These are phyloP conservation scores for Cryptosporidium ubiquitum DNA, from an alignment of 169 alveolate genomes.

Conservation along the genomic window DNA sequence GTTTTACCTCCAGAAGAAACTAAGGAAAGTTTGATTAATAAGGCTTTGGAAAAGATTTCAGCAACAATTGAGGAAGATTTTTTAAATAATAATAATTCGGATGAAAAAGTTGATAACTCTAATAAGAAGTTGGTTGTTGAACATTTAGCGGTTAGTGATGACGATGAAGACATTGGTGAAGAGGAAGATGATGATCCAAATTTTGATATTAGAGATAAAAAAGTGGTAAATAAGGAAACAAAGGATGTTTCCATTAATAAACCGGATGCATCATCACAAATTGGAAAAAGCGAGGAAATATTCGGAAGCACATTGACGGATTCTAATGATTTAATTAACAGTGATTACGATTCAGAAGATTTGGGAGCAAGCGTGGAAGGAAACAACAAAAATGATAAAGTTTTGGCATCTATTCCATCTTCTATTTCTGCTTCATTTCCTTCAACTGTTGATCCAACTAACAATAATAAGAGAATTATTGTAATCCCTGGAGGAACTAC, in stretches of 20 bases:
- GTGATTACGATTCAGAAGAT: conserved; percentile 7
- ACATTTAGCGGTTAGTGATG: neutral
- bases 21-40: conserved; percentile 18
- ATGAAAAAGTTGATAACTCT: neutral
- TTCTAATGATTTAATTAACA: conserved; percentile 2
- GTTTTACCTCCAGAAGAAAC: conserved; percentile 42
- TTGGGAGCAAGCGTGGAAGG: neutral
- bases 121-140: conserved; percentile 4
- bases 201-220: neutral
- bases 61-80: conserved; percentile 64
- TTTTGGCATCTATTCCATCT: conserved; percentile 1
- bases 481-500: conserved; percentile 22
- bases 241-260: neutral
- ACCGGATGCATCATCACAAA: neutral
- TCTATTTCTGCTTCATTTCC: conserved; percentile 24
- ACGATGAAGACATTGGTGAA: neutral
- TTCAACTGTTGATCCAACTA: neutral
- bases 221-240: neutral
- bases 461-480: neutral
- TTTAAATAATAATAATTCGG: neutral
- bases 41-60: conserved; percentile 53
- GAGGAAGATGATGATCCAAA: neutral
- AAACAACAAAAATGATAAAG: neutral
- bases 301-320: neutral
- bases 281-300: conserved; percentile 41